Conservation (phyloP, 1,139 yeast genomes). For the Candida sp. region DNA sequence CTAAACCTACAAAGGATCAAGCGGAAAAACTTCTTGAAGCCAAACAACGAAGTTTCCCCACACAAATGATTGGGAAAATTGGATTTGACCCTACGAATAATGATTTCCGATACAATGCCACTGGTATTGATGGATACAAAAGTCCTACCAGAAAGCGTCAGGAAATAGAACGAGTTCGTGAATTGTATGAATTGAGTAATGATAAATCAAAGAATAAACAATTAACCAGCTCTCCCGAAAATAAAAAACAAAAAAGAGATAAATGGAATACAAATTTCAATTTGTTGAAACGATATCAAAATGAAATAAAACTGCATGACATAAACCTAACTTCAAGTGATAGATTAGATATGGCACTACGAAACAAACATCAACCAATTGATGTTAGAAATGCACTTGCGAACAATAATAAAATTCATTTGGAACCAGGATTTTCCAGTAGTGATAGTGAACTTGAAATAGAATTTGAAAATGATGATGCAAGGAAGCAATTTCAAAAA, state of each 20-base stretch:
- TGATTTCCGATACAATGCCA: constrained; percentile 4
- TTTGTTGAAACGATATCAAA: constrained; percentile 15
- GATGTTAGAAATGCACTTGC: constrained; percentile 4
- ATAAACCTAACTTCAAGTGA: constrained; percentile 1
- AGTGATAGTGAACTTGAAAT: constrained; percentile 5
- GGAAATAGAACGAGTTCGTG: constrained; percentile 14
- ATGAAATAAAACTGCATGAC: constrained; percentile 5
- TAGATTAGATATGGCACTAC: constrained; percentile 2
- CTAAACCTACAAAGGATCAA: constrained; percentile 12
- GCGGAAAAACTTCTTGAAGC: background rate
- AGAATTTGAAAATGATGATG: constrained; percentile 5
- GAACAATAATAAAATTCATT: constrained; percentile 3
- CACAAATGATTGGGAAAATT: constrained; percentile 33
- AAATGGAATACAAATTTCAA: constrained; percentile 21
- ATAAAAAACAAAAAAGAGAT: constrained; percentile 10
- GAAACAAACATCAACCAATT: constrained; percentile 6
- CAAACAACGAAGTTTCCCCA: constrained; percentile 28
- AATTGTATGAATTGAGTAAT: constrained; percentile 21
- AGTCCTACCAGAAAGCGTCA: constrained; percentile 12
- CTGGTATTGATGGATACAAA: constrained; percentile 4
- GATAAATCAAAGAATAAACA: constrained; percentile 14
- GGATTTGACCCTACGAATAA: constrained; percentile 51
- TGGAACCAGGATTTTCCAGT: constrained; percentile 2
- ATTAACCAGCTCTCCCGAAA: constrained; percentile 17
- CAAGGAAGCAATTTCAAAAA: constrained; percentile 6